Evolutionary conservation across 192 early-diverging fungal species (phyloP).

Genomic region (Chytriomyces hyalinus): DNA sequence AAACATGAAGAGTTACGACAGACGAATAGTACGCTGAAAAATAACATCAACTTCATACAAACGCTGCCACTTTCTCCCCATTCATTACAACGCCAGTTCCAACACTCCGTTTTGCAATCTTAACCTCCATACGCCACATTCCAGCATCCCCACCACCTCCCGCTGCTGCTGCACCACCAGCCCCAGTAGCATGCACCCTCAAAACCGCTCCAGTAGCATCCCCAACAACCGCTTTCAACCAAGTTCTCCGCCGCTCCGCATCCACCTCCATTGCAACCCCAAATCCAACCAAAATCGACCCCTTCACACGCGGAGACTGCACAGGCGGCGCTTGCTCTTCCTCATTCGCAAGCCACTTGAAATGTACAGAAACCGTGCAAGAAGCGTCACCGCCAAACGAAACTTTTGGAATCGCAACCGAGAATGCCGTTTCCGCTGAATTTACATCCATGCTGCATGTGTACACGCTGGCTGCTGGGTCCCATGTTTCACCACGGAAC

Average conservation of each 20-base stretch:
- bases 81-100: no score
- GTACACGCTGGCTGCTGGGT: neutral
- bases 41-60: no score
- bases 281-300: neutral
- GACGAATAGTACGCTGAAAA: no score
- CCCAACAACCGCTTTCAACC: conserved; percentile 33
- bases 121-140: no score
- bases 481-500: conserved; percentile 18
- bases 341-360: no score
- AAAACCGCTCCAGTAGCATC: conserved; percentile 24
- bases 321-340: neutral
- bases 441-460: neutral
- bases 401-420: conserved; percentile 10
- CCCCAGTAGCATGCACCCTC: neutral
- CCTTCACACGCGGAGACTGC: neutral
- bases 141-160: no score
- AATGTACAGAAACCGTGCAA: neutral
- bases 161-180: no score
- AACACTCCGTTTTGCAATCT: no score
- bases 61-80: no score
- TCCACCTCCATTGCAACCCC: neutral
- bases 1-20: no score
- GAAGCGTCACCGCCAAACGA: neutral
- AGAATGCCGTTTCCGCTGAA: neutral
- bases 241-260: neutral